Evolutionary conservation across 2,329 filamentous ascomycete genomes (phyloP).

Genomic region (Pseudocercospora vitis): DNA sequence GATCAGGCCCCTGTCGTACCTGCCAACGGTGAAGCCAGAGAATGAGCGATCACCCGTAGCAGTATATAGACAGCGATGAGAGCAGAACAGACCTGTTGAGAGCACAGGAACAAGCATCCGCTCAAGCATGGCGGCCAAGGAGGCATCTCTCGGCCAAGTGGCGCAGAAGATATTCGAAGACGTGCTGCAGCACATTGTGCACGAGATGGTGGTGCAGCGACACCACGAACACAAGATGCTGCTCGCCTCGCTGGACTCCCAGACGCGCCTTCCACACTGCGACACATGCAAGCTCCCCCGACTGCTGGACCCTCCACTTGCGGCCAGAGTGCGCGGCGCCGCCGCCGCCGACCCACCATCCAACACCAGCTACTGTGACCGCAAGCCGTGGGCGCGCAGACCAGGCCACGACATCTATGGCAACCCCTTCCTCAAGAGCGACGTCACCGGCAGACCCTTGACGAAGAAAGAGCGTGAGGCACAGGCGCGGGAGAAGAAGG

Average conservation of each 20-base stretch:
- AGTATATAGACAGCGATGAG: no score
- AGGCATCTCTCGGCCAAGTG: constrained; percentile 27
- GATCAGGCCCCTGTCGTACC: no score
- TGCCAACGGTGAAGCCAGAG: no score
- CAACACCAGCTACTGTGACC: constrained; percentile 69
- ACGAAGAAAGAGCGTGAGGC: constrained; percentile 75
- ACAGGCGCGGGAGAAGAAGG: constrained; percentile 47
- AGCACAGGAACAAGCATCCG: background rate
- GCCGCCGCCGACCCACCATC: constrained; percentile 43
- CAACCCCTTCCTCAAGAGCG: constrained; percentile 74
- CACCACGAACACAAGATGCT: constrained; percentile 78
- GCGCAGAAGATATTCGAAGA: constrained; percentile 70
- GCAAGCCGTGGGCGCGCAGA: constrained; percentile 74
- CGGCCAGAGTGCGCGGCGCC: constrained; percentile 41
- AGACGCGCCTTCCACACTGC: constrained; percentile 70
- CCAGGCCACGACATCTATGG: constrained; percentile 78
- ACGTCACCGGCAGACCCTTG: constrained; percentile 53
- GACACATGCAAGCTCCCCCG: constrained; percentile 72
- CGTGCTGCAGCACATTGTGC: constrained; percentile 72
- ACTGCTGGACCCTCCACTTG: constrained; percentile 67
- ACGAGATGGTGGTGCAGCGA: constrained; percentile 70
- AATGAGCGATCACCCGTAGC: no score
- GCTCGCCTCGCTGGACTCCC: constrained; percentile 71
- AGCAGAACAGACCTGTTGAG: no score
- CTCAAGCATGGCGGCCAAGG: constrained; percentile 12